A percentile compares a stretch with the other conserved stretches of the same genome.
Conservation (phyloP, 345 rosid genomes). For the Cochlearia excelsa region DNA sequence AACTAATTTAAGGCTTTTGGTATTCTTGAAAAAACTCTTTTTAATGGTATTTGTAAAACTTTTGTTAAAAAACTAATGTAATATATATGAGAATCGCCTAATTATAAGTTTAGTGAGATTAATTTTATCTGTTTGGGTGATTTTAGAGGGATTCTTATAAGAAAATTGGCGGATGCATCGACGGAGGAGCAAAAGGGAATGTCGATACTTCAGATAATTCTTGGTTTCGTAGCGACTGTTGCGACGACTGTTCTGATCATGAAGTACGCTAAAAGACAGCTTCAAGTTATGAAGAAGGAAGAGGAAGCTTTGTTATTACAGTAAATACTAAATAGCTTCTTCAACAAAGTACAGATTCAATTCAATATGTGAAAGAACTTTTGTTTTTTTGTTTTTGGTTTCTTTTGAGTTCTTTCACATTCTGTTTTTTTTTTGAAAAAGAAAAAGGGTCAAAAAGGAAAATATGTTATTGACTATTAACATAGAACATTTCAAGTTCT, state of each 20-base stretch:
- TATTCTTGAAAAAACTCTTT: too few relatives aligned
- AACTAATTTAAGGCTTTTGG: too few relatives aligned
- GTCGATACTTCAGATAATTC: conserved; percentile 62
- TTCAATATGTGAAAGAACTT: conserved; percentile 24
- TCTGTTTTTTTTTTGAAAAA: too few relatives aligned
- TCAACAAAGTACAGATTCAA: conserved; percentile 22
- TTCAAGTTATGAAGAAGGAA: conserved; percentile 51
- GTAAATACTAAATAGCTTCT: conserved; percentile 32
- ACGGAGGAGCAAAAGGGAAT: conserved; percentile 23
- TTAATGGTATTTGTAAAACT: too few relatives aligned
- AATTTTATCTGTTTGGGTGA: conserved; percentile 4
- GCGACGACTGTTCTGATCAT: conserved; percentile 62
- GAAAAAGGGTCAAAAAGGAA: too few relatives aligned
- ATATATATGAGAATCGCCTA: too few relatives aligned
- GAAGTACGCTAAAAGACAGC: conserved; percentile 74
- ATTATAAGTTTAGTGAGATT: too few relatives aligned
- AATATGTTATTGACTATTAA: too few relatives aligned
- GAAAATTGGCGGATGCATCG: conserved; percentile 35
- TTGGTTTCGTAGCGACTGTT: conserved; percentile 69
- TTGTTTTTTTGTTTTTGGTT: conserved; percentile 3
- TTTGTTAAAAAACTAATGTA: too few relatives aligned
- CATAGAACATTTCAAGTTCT: too few relatives aligned
- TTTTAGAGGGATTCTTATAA: conserved; percentile 34
- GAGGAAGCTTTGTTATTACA: conserved; percentile 55
- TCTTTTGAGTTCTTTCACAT: too few relatives aligned